Conservation (phyloP, 257 asterid species). For the Jasminum sambac region DNA sequence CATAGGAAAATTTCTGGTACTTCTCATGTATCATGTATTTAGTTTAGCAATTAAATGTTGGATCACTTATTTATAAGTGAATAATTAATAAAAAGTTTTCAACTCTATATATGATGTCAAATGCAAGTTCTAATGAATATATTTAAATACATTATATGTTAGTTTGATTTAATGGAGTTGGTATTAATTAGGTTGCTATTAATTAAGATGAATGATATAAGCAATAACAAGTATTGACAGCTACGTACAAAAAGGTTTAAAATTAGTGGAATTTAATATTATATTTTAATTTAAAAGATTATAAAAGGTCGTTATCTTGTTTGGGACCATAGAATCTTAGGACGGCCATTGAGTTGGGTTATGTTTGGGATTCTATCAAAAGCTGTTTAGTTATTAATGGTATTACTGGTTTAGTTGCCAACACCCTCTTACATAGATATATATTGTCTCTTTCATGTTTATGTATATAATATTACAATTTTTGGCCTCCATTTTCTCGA, state of each 20-base stretch:
- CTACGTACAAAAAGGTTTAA: not conserved
- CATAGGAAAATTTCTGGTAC: too few species aligned
- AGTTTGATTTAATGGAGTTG: slow-evolving; percentile 54
- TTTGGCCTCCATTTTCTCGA: not conserved
- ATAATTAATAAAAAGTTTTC: not conserved
- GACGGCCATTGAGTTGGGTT: slow-evolving; percentile 68
- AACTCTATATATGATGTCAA: slow-evolving; percentile 23
- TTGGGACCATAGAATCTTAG: slow-evolving; percentile 72
- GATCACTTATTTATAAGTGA: too few species aligned
- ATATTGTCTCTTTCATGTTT: too few species aligned
- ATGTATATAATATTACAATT: too few species aligned
- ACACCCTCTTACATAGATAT: slow-evolving; percentile 32
- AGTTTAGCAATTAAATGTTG: too few species aligned
- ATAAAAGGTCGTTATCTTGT: slow-evolving; percentile 42
- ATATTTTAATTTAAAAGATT: slow-evolving; percentile 3
- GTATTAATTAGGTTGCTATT: slow-evolving; percentile 49
- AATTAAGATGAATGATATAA: slow-evolving; percentile 47
- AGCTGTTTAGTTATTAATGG: slow-evolving; percentile 51
- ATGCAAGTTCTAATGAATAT: slow-evolving; percentile 21
- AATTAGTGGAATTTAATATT: not conserved
- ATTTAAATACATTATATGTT: not conserved
- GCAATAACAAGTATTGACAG: slow-evolving; percentile 19
- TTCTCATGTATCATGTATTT: too few species aligned
- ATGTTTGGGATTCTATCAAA: slow-evolving; percentile 52
- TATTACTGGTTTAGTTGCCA: slow-evolving; percentile 39